Evolutionary conservation across 305 asterid species (phyloP).

Genomic region (Fraxinus angustifolia): DNA sequence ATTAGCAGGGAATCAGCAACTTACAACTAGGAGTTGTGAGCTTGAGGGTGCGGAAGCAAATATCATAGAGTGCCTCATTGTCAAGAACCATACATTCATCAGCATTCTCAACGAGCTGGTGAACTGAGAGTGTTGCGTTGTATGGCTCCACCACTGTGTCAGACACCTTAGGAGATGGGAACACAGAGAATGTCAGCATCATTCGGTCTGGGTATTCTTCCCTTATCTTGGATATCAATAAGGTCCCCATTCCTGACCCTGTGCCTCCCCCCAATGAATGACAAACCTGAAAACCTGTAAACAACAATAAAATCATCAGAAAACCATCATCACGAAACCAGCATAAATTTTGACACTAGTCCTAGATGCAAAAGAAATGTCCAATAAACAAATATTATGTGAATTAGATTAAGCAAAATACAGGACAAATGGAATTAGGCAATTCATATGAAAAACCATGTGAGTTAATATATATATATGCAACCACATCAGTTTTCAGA

Average conservation of each 20-base stretch:
- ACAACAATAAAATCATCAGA: not conserved
- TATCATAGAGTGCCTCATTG: conserved; percentile 26
- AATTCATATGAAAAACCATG: not conserved
- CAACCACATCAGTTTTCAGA: not conserved
- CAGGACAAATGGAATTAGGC: not conserved
- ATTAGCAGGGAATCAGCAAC: conserved; percentile 16
- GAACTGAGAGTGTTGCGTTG: conserved; percentile 37
- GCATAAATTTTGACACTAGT: not conserved
- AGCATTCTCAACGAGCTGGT: conserved; percentile 40
- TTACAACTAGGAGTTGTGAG: conserved; percentile 37
- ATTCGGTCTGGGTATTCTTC: conserved; percentile 45
- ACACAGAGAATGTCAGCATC: conserved; percentile 42
- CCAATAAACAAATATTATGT: not conserved
- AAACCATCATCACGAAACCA: not conserved
- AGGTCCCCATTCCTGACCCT: conserved; percentile 45
- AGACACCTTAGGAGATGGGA: conserved; percentile 38
- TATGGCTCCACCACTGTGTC: conserved; percentile 41
- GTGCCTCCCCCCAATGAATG: conserved; percentile 47
- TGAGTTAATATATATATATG: not conserved
- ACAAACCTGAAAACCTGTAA: conserved; percentile 20
- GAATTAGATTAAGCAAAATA: not conserved
- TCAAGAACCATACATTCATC: conserved; percentile 24
- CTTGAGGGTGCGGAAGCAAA: conserved; percentile 40
- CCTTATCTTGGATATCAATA: conserved; percentile 39
- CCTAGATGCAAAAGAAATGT: not conserved